Percentiles rank a stretch among this genome's conserved stretches.
Conservation (phyloP, 73 alveolate genomes). For the Tetrahymena borealis region DNA sequence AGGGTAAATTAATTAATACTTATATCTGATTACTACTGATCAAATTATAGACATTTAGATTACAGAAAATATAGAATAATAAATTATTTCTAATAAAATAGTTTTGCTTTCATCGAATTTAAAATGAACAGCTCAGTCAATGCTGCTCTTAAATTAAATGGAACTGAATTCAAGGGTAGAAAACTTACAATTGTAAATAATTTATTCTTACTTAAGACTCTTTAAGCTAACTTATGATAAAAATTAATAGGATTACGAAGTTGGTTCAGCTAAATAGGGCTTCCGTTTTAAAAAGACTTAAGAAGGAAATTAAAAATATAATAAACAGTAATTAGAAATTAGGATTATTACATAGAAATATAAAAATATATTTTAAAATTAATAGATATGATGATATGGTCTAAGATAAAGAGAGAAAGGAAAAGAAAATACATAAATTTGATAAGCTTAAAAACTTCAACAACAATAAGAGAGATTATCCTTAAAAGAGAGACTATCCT, state of each 20-base stretch:
- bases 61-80: not conserved
- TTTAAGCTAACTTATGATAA: not conserved
- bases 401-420: not conserved
- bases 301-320: not conserved
- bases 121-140: not conserved
- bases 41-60: not conserved
- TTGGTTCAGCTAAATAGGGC: not conserved
- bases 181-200: not conserved
- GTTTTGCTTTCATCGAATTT: not conserved
- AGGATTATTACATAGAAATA: not conserved
- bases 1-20: slow-evolving; percentile 41
- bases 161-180: not conserved
- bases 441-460: not conserved
- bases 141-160: not conserved
- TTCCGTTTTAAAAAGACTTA: not conserved
- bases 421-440: not conserved
- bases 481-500: not conserved
- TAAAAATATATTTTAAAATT: not conserved
- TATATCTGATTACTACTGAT: not conserved
- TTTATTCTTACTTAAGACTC: not conserved
- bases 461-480: not conserved
- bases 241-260: not conserved
- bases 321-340: not conserved
- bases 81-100: not conserved
- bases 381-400: not conserved